Conservation (phyloP, 2,329 filamentous ascomycete species). For the Thyridium curvatum region DNA sequence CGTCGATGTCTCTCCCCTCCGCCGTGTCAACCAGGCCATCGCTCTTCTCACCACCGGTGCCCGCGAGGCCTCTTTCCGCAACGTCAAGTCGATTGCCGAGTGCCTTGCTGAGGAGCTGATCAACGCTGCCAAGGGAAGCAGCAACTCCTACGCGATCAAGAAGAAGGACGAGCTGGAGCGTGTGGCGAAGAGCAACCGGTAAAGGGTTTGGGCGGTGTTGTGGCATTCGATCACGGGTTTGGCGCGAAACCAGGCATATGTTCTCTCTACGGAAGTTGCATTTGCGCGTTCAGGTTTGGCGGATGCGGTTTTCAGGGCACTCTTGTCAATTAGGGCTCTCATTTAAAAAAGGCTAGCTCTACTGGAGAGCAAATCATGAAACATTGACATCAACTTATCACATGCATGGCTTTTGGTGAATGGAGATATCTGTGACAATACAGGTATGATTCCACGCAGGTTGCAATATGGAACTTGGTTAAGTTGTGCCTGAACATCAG, state of each 20-base stretch:
- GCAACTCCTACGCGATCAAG: slow-evolving; percentile 99
- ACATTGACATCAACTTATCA: slow-evolving; percentile 1
- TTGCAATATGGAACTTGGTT: no score
- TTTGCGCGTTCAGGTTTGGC: slow-evolving; percentile 37
- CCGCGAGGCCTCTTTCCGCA: slow-evolving; percentile 98
- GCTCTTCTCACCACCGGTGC: slow-evolving; percentile 98
- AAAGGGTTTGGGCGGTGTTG: slow-evolving; percentile 44
- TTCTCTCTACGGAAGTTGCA: slow-evolving; percentile 28
- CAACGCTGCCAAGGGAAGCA: slow-evolving; percentile 99
- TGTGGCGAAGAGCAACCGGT: slow-evolving; percentile 99
- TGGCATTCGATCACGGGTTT: slow-evolving; percentile 13
- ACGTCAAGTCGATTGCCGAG: slow-evolving; percentile 99
- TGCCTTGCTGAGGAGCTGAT: slow-evolving; percentile 99
- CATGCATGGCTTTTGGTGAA: neutral
- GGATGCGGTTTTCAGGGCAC: slow-evolving; percentile 35
- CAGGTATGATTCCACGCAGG: no score
- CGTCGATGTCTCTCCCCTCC: slow-evolving; percentile 99
- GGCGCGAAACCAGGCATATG: slow-evolving; percentile 18
- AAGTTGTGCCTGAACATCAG: no score
- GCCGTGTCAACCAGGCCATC: slow-evolving; percentile 99
- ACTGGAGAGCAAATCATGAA: slow-evolving; percentile 16
- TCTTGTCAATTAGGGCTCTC: slow-evolving; percentile 34
- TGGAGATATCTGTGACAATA: no score
- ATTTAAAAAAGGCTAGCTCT: slow-evolving; percentile 29
- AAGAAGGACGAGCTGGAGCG: slow-evolving; percentile 99